Percentiles rank a stretch among this genome's conserved stretches.
These are phyloP conservation scores for Plenodomus lindquistii DNA, from an alignment of 2,329 filamentous ascomycete species.

Conservation along the genomic window DNA sequence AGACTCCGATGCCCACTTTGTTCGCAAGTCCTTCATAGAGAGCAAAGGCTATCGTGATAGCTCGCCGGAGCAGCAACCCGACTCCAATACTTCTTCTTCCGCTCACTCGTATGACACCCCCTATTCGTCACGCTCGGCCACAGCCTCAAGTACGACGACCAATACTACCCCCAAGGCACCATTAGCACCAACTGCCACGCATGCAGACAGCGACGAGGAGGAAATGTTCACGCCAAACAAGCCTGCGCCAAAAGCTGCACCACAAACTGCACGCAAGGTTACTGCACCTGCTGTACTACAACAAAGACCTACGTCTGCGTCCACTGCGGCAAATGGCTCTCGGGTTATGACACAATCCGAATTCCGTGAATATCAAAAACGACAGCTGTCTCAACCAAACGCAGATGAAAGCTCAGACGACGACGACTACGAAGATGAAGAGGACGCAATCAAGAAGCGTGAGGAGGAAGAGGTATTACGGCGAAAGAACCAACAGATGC, in stretches of 20 bases:
- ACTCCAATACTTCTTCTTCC: slow-evolving; percentile 36
- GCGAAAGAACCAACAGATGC: slow-evolving; percentile 40
- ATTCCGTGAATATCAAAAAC: slow-evolving; percentile 36
- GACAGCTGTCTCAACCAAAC: slow-evolving; percentile 27
- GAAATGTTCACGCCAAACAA: slow-evolving; percentile 33
- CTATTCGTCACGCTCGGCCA: slow-evolving; percentile 34
- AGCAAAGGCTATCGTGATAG: slow-evolving; percentile 24
- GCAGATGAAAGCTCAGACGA: slow-evolving; percentile 35
- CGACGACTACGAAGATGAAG: slow-evolving; percentile 45
- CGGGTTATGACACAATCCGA: slow-evolving; percentile 42
- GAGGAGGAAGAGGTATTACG: slow-evolving; percentile 38
- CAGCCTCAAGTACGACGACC: slow-evolving; percentile 29
- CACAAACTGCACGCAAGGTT: slow-evolving; percentile 5
- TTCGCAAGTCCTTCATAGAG: slow-evolving; percentile 33
- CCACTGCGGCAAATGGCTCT: slow-evolving; percentile 15
- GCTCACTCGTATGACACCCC: slow-evolving; percentile 38
- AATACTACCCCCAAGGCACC: slow-evolving; percentile 36
- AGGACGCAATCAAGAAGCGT: slow-evolving; percentile 39
- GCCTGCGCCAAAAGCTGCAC: slow-evolving; percentile 9
- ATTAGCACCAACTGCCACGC: slow-evolving; percentile 19
- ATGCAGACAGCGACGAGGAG: slow-evolving; percentile 33
- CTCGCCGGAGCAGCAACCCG: slow-evolving; percentile 28
- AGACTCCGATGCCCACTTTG: slow-evolving; percentile 31
- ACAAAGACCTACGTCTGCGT: slow-evolving; percentile 12
- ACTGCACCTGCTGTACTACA: slow-evolving; percentile 10